phyloP scores from a whole-genome alignment of 805 yeast genomes.

The Suhomyces sp. region DNA sequence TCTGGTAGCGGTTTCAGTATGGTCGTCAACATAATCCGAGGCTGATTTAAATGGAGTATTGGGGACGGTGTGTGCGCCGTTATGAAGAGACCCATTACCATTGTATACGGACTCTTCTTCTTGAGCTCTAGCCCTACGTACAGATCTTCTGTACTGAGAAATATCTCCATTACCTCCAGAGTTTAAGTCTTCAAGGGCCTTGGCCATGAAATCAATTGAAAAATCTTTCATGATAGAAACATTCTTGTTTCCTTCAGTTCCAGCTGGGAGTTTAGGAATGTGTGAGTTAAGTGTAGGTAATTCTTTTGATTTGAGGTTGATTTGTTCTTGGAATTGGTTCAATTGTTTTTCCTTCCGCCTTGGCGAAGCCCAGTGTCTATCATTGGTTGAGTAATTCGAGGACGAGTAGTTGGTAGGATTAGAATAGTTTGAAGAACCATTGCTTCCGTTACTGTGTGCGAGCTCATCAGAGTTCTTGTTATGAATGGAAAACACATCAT shows the following conservation, averaged over 20 bases:
- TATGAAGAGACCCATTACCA: background rate
- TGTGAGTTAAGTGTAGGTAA: conserved; percentile 18
- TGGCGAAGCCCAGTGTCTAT: conserved; percentile 47
- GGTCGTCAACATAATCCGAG: conserved; percentile 36
- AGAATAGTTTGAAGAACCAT: conserved; percentile 33
- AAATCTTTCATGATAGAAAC: conserved; percentile 43
- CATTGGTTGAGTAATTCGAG: conserved; percentile 18
- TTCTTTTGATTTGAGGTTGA: conserved; percentile 35
- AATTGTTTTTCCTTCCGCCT: conserved; percentile 33
- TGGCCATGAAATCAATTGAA: conserved; percentile 46
- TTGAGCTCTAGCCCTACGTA: conserved; percentile 22
- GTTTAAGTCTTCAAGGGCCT: conserved; percentile 45
- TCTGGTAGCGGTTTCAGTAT: conserved; percentile 37
- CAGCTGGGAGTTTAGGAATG: conserved; percentile 6
- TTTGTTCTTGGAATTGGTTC: conserved; percentile 36
- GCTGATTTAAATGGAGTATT: conserved; percentile 19
- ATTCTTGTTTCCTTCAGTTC: conserved; percentile 8
- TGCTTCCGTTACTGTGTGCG: conserved; percentile 11
- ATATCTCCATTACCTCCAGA: conserved; percentile 46
- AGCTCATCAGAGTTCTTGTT: conserved; percentile 10
- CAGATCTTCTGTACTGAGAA: conserved; percentile 39
- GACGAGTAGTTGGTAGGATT: conserved; percentile 36
- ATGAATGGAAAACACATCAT: conserved; percentile 19
- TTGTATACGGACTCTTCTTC: conserved; percentile 4
- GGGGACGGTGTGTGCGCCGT: conserved; percentile 14